phyloP scores from a whole-genome alignment of 805 yeast species.

The Saturnispora galanensis region DNA sequence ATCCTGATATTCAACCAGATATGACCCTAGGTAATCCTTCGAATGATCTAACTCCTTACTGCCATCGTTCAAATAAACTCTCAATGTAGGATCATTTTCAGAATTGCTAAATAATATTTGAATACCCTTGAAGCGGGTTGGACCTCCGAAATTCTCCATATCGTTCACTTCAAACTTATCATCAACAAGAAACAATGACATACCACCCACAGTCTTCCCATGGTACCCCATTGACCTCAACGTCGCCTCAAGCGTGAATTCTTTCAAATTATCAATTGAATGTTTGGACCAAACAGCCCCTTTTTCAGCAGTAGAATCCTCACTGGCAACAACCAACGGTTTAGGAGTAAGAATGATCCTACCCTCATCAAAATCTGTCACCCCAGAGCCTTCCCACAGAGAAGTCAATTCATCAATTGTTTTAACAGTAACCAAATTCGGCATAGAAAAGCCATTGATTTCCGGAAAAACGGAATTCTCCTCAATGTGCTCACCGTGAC shows the following conservation, averaged over 20 bases:
- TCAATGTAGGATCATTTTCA: conserved; percentile 38
- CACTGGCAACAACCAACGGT: conserved; percentile 18
- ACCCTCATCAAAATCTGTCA: conserved; percentile 38
- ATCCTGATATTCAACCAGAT: conserved; percentile 41
- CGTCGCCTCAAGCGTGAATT: conserved; percentile 45
- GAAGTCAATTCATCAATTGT: conserved; percentile 29
- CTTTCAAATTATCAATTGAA: conserved; percentile 15
- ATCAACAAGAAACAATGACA: conserved; percentile 48
- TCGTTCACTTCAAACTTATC: conserved; percentile 25
- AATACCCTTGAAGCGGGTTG: conserved; percentile 51
- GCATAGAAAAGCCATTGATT: conserved; percentile 16
- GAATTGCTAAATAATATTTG: conserved; percentile 49
- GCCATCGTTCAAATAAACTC: conserved; percentile 55
- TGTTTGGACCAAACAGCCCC: conserved; percentile 37
- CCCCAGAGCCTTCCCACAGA: conserved; percentile 34
- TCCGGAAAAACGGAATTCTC: background rate
- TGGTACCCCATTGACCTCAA: conserved; percentile 49
- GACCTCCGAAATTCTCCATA: conserved; percentile 42
- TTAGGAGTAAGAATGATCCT: conserved; percentile 43
- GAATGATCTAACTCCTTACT: conserved; percentile 24
- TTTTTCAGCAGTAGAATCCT: conserved; percentile 13
- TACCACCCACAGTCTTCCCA: conserved; percentile 45
- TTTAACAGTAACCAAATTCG: conserved; percentile 18
- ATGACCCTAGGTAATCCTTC: conserved; percentile 23
- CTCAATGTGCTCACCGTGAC: background rate